Conservation (phyloP, 2,329 filamentous ascomycete species). For the Botrytis galanthina region DNA sequence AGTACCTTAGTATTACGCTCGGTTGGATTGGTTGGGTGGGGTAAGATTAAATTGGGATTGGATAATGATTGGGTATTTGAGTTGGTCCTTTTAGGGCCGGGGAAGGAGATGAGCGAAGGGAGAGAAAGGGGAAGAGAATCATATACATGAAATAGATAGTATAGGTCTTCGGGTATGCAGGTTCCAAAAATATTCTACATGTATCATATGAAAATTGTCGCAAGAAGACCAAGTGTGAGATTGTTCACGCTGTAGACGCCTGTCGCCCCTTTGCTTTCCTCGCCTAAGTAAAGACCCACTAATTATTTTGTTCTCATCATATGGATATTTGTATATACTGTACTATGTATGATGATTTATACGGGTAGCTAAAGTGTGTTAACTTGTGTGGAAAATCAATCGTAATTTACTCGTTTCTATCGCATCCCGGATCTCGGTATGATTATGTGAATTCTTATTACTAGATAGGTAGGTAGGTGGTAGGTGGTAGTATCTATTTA, state of each 20-base stretch:
- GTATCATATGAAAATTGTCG: background rate
- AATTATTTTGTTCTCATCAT: background rate
- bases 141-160: background rate
- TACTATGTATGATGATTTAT: background rate
- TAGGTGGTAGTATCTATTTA: no score
- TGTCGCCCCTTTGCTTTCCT: background rate
- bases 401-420: background rate
- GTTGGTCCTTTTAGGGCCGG: background rate
- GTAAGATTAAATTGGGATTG: slow-evolving; percentile 1
- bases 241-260: background rate
- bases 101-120: background rate
- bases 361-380: background rate
- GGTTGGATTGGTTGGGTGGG: background rate
- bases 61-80: slow-evolving; percentile 1
- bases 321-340: background rate
- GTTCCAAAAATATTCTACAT: background rate
- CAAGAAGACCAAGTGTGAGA: background rate
- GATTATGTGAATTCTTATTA: no score
- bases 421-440: no score
- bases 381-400: background rate
- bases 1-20: background rate
- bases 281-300: slow-evolving; percentile 1
- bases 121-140: background rate
- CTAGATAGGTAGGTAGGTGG: no score
- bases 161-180: background rate